Evolutionary conservation across 495 filamentous ascomycete species (phyloP), one percentile per base, ranked within the genome.

Genomic region (Chaetomium cochliodes): DNA sequence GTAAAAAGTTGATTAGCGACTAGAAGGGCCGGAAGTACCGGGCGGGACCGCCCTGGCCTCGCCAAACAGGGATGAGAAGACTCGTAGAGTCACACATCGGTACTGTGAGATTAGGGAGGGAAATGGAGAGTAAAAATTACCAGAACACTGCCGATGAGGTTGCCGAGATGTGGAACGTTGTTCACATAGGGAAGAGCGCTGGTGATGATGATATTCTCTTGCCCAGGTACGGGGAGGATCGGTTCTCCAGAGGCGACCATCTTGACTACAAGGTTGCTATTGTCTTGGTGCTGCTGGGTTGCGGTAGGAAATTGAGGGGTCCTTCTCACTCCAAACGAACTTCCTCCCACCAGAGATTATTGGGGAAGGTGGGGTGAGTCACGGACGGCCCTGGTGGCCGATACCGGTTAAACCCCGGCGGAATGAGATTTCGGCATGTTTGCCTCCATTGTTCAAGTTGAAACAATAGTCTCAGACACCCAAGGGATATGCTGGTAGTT

Each of bases 111-210:
- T n/a, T 8, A 26, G 8, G 49, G 13, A 52, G 11, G 15, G 49
- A 28, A 52, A 37, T 37, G 30, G n/a, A 57, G 22, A 58, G 54
- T 56, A 5, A 37, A 15, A 53, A 37, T 60, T 68, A 72, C 70
- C 70, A 98, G 84, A 44, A 96, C 92, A 67, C 88, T 91, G 62
- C 94, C 94, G 60, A 97, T 85, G 61, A 97, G 88, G 76, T 98
- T 98, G 60, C 94, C 93, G 70, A 97, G 82, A 78, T 97, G 93
- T 58, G 93, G 94, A 12, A 96, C 91, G 77, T 97, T 97, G 80
- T 98, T 98, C 58, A 96, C 92, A 73, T 97, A 98, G 49, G 91
- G 90, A 41, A 92, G 71, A 49, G 89, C 88, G 61, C 85, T 87
- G 12, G 83, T 89, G 44, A 89, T 81, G 28, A 89, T 76, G 53